A percentile compares a stretch with the other conserved stretches of the same genome.
Conservation (phyloP, 2,329 filamentous ascomycete species). For the Periconia sp. region DNA sequence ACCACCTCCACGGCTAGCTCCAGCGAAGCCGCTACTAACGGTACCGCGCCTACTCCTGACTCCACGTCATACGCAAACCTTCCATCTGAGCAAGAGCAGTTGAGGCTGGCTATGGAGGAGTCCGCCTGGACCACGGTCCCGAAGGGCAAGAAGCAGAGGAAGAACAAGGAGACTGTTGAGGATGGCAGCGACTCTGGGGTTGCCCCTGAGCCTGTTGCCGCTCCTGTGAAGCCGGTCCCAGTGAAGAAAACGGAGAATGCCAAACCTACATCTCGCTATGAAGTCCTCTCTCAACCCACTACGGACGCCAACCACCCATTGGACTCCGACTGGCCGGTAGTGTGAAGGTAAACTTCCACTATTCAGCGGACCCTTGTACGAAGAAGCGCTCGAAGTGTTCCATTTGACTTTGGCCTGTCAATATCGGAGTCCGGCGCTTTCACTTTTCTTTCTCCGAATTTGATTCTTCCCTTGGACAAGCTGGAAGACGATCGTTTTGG, state of each 20-base stretch:
- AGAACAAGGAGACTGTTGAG: conserved; percentile 53
- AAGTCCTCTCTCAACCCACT: conserved; percentile 35
- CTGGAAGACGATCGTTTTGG: neutral
- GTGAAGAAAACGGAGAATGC: conserved; percentile 33
- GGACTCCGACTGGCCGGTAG: conserved; percentile 51
- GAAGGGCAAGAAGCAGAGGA: conserved; percentile 62
- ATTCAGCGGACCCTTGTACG: no score
- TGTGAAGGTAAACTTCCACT: conserved; percentile 34
- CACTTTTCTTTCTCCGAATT: no score
- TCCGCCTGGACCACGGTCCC: conserved; percentile 67
- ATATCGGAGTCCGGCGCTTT: no score
- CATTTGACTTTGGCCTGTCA: no score
- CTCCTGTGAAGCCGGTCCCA: conserved; percentile 21
- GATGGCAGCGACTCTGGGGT: conserved; percentile 41
- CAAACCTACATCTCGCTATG: conserved; percentile 36
- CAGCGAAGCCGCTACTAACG: conserved; percentile 44
- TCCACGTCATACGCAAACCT: conserved; percentile 54
- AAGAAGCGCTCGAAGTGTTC: no score
- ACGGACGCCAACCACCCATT: conserved; percentile 36
- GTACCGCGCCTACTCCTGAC: conserved; percentile 48
- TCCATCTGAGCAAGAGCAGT: conserved; percentile 67
- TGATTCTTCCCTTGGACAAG: no score
- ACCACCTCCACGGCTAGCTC: conserved; percentile 49
- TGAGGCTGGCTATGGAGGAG: conserved; percentile 59
- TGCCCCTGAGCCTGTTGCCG: conserved; percentile 20